Evolutionary conservation across 2,329 filamentous ascomycete species (phyloP).

Genomic region (Neocatenulostroma microsporum): DNA sequence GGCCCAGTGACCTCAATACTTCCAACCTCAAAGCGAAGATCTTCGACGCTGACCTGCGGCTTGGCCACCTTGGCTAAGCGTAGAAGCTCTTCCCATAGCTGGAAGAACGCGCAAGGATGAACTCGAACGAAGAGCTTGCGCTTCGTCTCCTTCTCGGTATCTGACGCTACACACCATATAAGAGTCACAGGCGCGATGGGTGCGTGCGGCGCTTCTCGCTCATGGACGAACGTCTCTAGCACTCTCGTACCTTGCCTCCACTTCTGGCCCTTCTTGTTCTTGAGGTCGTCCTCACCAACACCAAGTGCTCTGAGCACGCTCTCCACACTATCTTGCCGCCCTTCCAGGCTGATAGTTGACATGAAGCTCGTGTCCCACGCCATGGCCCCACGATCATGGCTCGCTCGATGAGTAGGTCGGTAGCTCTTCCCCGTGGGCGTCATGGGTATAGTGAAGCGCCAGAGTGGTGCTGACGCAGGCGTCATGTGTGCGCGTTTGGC

Average conservation of each 20-base stretch:
- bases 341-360: constrained; percentile 73
- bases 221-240: constrained; percentile 52
- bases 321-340: constrained; percentile 55
- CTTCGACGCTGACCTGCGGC: constrained; percentile 57
- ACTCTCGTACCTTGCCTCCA: constrained; percentile 60
- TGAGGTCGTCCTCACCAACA: constrained; percentile 44
- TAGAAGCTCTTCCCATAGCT: constrained; percentile 58
- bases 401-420: constrained; percentile 73
- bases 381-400: constrained; percentile 65
- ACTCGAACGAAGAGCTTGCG: constrained; percentile 61
- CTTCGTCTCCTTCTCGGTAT: constrained; percentile 22
- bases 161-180: constrained; percentile 58
- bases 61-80: constrained; percentile 52
- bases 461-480: constrained; percentile 66
- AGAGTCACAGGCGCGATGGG: constrained; percentile 65
- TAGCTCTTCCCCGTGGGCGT: constrained; percentile 87
- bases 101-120: constrained; percentile 72
- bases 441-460: constrained; percentile 80
- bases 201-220: constrained; percentile 45
- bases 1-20: constrained; percentile 66
- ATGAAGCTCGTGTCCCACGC: constrained; percentile 95
- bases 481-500: constrained; percentile 89
- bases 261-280: constrained; percentile 57
- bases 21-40: constrained; percentile 64
- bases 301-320: constrained; percentile 60